Base-by-base conservation (phyloP, 2,329 filamentous ascomycete genomes). In the Aspergillus sp. region DNA sequence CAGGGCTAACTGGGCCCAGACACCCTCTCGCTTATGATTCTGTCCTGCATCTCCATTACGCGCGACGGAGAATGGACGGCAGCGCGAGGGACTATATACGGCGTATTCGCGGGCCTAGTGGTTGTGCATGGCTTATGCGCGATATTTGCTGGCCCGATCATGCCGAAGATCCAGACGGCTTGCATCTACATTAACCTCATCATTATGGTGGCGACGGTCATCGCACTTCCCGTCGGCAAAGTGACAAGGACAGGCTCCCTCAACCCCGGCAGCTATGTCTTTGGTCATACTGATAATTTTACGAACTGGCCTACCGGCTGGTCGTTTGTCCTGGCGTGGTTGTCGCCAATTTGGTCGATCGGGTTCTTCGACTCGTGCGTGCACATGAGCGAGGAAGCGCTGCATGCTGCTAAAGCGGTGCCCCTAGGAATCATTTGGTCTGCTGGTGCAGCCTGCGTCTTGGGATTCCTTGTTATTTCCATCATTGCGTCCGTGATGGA, bases 321-420 rank as follows among this genome's bases (percentile, higher is more conserved):
- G 68, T 59, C 69, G 0, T 78, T 78, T 42, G 74, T 79, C 58
- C 55, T 78, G 2, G 59, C 71, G 0, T 78, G 74, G 71, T 58
- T 79, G 13, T 66, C 63, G 17, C 75, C 75, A 0, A 78, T 80
- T 39, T 80, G 75, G 75, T 74, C 72, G 0, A 61, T 60, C 27
- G 60, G 58, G 0, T 66, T 62, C 2, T 76, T 76, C 39, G 72
- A 76, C 44, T 68, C 65, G 2, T 75, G 71, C 34, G 70, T 72
- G 5, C 70, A 76, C 42, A 75, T 78, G 63, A 69, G 66, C 26
- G 74, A 78, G 51, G 74, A 78, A 48, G 74, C 74, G 0, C 57
- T 68, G 26, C 75, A 79, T 52, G 75, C 75, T 1, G 68, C 71
- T 3, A 71, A 66, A 33, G 72, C 73, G 1, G 74, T 76, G 1